Conservation (phyloP, 1,284 basidiomycete species). For the Fomitopsis palustris region DNA sequence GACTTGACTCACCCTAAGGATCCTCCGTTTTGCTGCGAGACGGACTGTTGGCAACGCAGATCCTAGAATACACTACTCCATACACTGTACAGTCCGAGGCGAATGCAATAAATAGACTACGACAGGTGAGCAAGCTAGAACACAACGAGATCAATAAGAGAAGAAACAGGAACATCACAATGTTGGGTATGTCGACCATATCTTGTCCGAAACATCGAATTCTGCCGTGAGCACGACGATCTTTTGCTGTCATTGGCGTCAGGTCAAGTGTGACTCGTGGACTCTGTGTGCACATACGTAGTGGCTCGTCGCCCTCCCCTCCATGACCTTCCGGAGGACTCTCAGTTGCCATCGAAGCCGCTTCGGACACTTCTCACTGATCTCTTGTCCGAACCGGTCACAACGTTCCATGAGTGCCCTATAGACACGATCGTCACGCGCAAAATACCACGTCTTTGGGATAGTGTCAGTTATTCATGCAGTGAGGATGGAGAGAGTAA, state of each 20-base stretch:
- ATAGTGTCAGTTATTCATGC: constrained; percentile 4
- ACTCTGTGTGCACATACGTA: constrained; percentile 42
- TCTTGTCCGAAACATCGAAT: constrained; percentile 57
- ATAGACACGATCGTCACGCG: constrained; percentile 77
- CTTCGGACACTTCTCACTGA: constrained; percentile 46
- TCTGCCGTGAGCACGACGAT: constrained; percentile 56
- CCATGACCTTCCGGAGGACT: constrained; percentile 55
- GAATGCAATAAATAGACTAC: too few relatives aligned
- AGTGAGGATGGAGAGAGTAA: neutral
- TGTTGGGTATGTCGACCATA: constrained; percentile 29
- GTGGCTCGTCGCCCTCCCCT: constrained; percentile 61
- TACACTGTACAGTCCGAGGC: too few relatives aligned
- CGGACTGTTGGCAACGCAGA: too few relatives aligned
- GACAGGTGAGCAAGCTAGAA: too few relatives aligned
- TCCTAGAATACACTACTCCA: too few relatives aligned
- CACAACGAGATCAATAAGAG: constrained; percentile 3
- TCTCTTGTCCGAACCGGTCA: constrained; percentile 46
- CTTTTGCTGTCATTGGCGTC: constrained; percentile 46
- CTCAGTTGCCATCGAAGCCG: constrained; percentile 71
- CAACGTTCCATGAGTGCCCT: constrained; percentile 62
- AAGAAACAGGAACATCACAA: neutral
- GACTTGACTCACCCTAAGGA: too few relatives aligned
- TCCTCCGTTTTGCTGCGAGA: too few relatives aligned
- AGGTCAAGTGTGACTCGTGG: constrained; percentile 6
- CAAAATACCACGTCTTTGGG: constrained; percentile 70